Evolutionary conservation across 2,329 filamentous ascomycete genomes (phyloP), one percentile per base, ranked within the genome.

Genomic region (Xylaria sp.): DNA sequence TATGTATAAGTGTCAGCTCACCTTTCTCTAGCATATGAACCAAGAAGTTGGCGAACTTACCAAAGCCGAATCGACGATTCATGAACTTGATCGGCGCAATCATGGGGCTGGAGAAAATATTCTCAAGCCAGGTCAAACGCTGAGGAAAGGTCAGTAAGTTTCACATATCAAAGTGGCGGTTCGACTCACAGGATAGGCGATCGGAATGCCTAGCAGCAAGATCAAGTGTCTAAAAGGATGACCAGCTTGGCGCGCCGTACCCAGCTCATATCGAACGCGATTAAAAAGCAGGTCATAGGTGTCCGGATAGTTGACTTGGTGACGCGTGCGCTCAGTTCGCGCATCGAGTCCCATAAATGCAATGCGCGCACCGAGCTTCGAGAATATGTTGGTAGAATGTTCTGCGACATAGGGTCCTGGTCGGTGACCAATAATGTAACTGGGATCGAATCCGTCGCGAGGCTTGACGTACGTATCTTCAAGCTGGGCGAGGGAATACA

Each of bases 51-150:
- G n/a, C 9, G 23, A 19, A 70, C 76, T 65, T 68, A 78, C 77
- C 84, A 50, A 96, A 76, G 59, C 93, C 93, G 66, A 97, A 96
- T 30, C 92, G 85, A 73, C 92, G 90, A 78, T 96, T 94, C 68
- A 97, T 73, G 63, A 97, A 87, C 70, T 92, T 92, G 71, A 97
- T 85, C 0, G 92, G 92, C 0, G 89, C 92, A 70, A 97, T 92
- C 23, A 97, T 67, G 0, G 93, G 92, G 62, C 91, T 95, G 13
- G 83, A 83, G 67, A 97, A 84, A 59, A 97, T 89, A 70, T 96
- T 97, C 73, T 97, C 93, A 3, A 97, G 81, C 93, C 93, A 97
- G n/a, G 92, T 94, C 57, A 97, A 80, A 67, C 93, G 91, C 81
- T 86, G 64, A 5, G n/a, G 44, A 54, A 2, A 11, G 34, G 11